A percentile compares a stretch with the other conserved stretches of the same genome.
Evolutionary conservation across 2,329 filamentous ascomycete genomes (phyloP).

Genomic region (Fusarium ramigenum): DNA sequence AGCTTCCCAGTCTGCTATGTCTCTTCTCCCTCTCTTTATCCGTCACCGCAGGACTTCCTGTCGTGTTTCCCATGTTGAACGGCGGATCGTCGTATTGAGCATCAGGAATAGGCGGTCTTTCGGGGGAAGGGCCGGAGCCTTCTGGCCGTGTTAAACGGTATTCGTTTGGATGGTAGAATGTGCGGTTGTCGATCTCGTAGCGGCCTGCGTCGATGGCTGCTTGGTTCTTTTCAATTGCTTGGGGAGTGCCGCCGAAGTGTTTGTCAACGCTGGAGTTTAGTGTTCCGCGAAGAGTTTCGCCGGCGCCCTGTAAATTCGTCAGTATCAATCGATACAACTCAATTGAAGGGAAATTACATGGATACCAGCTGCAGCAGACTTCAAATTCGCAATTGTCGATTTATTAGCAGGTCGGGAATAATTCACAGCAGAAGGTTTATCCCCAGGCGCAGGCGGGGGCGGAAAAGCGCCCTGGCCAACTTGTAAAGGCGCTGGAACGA

Average conservation of each 20-base stretch:
- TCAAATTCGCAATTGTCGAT: slow-evolving; percentile 38
- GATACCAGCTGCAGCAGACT: slow-evolving; percentile 35
- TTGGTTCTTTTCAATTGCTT: slow-evolving; percentile 37
- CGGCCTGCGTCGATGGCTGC: slow-evolving; percentile 36
- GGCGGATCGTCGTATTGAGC: slow-evolving; percentile 3
- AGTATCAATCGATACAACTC: accelerated
- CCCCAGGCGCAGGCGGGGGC: neutral
- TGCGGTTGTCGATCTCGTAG: slow-evolving; percentile 38
- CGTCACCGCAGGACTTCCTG: neutral
- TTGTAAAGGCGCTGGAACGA: slow-evolving; percentile 6
- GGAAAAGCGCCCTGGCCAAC: slow-evolving; percentile 7
- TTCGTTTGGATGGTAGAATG: slow-evolving; percentile 34
- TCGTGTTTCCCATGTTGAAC: slow-evolving; percentile 1
- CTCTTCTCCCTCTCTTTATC: slow-evolving; percentile 20
- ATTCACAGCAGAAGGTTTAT: slow-evolving; percentile 2
- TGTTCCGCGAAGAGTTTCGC: slow-evolving; percentile 40
- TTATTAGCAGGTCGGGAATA: slow-evolving; percentile 27
- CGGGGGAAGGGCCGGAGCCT: neutral
- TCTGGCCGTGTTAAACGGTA: slow-evolving; percentile 19
- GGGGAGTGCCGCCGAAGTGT: slow-evolving; percentile 15
- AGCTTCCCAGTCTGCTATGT: slow-evolving; percentile 14
- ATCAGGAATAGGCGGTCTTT: neutral
- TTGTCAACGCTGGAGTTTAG: slow-evolving; percentile 37
- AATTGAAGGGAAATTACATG: slow-evolving; percentile 5
- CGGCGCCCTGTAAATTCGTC: slow-evolving; percentile 27